These are phyloP conservation scores for Boletus mariae DNA, from an alignment of 1,284 basidiomycete species.

Conservation along the genomic window DNA sequence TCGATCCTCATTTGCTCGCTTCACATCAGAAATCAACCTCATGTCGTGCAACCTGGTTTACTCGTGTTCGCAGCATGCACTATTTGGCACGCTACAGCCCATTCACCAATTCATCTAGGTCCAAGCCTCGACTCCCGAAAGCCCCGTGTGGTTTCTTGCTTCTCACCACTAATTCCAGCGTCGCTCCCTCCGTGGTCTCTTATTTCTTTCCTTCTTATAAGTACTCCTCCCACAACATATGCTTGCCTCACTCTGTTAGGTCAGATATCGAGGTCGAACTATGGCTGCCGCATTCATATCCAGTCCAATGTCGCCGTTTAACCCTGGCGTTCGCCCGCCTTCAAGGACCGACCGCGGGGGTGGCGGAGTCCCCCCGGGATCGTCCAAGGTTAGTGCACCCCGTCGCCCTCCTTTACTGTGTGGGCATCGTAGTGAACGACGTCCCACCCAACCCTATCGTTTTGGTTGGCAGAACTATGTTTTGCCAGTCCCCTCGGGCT, in stretches of 20 bases:
- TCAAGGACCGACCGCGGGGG: constrained; percentile 31
- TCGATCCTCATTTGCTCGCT: constrained; percentile 36
- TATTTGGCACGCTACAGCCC: constrained; percentile 26
- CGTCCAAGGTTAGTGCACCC: constrained; percentile 29
- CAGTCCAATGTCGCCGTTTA: constrained; percentile 28
- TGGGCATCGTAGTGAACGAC: constrained; percentile 17
- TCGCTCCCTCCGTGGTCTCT: constrained; percentile 25
- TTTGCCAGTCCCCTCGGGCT: constrained; percentile 41
- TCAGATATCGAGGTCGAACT: constrained; percentile 19
- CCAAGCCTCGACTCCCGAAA: constrained; percentile 26
- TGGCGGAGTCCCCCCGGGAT: constrained; percentile 19
- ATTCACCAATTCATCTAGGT: constrained; percentile 28
- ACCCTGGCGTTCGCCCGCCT: constrained; percentile 31
- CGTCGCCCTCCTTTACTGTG: constrained; percentile 1
- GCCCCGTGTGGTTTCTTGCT: constrained; percentile 26
- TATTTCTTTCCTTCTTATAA: constrained; percentile 26
- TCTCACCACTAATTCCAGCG: constrained; percentile 29
- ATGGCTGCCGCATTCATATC: constrained; percentile 32
- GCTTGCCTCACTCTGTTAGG: constrained; percentile 24
- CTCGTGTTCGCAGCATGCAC: constrained; percentile 35
- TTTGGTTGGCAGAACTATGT: constrained; percentile 30
- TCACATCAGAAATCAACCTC: constrained; percentile 34
- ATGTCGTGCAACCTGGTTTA: constrained; percentile 37
- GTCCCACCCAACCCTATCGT: constrained; percentile 1
- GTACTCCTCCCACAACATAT: constrained; percentile 19